Evolutionary conservation across 192 early-diverging fungal species (phyloP), one percentile per base, ranked within the genome.

Genomic region (Backusella luteola): DNA sequence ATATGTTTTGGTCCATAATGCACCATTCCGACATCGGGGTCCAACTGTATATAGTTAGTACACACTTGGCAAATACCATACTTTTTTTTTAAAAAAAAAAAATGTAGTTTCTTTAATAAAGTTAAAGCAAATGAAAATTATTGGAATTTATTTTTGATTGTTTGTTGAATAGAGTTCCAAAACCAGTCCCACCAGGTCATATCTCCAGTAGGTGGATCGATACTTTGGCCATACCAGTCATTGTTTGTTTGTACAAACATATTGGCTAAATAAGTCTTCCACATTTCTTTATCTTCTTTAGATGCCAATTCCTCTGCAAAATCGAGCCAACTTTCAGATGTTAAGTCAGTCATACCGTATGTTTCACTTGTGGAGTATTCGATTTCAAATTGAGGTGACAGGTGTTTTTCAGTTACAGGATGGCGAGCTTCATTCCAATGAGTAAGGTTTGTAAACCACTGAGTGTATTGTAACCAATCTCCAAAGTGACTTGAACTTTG

Each of bases 361-460:
- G 81, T 83, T 14, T 85, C 79, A 35, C 75, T 69, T 9, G 84
- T 87, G 1, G 81, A 72, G 52, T 90, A 90, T 70, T 90, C 89
- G 17, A 88, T 46, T 63, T 76, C 66, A 70, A 77, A 90, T 36
- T 81, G 76, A 8, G 83, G 74, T 29, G 67, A 49, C 7, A 71
- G 74, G 38, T 52, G 39, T 12, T 71, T 71, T 15, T 6, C 44
- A 12, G 35, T 63, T 8, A 66, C 12, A 59, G 39, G 44, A 38
- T 67, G 5, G 34, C 35, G 2, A 46, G 68, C 3, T 77, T 39
- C 19, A 63, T 88, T 85, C 75, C 80, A 84, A 15, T 79, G 67
- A 23, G 83, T 84, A 14, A 88, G 23, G 52, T 86, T 84, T 23
- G 79, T 49, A 74, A 73, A 84, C 41, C 75, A 86, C 35, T 88